Base-by-base conservation (phyloP, 139 green algal species). In the Coccomyxa sp. region DNA sequence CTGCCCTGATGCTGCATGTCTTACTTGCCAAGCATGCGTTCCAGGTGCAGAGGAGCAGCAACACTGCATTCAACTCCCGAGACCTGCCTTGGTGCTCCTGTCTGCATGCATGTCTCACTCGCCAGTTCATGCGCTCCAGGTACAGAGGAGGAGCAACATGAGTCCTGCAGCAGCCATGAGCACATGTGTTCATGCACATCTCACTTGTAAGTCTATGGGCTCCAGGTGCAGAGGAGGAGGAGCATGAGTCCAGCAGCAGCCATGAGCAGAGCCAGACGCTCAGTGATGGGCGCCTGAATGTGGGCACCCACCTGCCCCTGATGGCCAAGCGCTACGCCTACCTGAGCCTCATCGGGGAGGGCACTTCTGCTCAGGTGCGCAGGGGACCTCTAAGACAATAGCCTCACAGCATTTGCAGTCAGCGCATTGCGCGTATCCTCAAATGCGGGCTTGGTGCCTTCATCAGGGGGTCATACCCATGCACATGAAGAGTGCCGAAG, bases 291-390 rank as follows among this genome's bases (percentile, higher is more conserved):
- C 70, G 80, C 7, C 75, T 91, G 14, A 72, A 77, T 36, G 71
- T 86, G 18, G 78, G 84, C 41, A 83, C 79, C 2, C 71, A 87
- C 78, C 75, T 90, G 71, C 82, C 82, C 7, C 68, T 91, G 44
- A 70, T 91, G 37, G 85, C 72, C 0, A 54, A 74, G 7, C 82
- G 87, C 29, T 91, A 87, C 78, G 58, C 78, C 35, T 90, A 90
- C 50, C 77, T 91, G 8, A 71, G 78, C 33, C 39, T 77, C 8
- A 35, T 91, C 0, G 83, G 79, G 0, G 82, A 88, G 24, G 87
- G 87, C 22, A 77, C 71, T 3, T 86, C 82, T 9, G 76, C 74
- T 22, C 74, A 78, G 69, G 35, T 39, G 78, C 22, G 35, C 78
- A 70, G 4, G 40, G 55, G 44, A 8, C 33, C 64, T 7, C 64